Evolutionary conservation across 108 stramenopile species (phyloP).

Genomic region (Pelagomonas calceolata): DNA sequence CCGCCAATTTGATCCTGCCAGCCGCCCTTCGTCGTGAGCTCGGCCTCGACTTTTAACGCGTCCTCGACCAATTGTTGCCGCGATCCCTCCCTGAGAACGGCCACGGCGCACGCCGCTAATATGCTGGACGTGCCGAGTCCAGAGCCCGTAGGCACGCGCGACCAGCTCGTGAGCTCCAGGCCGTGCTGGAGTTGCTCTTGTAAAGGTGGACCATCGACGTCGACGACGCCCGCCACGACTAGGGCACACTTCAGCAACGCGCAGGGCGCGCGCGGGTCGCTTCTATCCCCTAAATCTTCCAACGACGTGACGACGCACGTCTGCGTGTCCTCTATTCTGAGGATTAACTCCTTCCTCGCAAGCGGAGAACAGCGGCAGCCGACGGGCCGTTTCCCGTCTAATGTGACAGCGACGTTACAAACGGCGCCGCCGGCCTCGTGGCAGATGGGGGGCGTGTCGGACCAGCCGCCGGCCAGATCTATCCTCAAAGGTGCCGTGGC

Average conservation of each 20-base stretch:
- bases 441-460: slow-evolving; percentile 71
- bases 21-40: slow-evolving; percentile 68
- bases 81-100: slow-evolving; percentile 37
- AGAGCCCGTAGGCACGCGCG: slow-evolving; percentile 59
- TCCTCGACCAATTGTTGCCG: slow-evolving; percentile 31
- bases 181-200: background rate
- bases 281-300: background rate
- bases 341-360: background rate
- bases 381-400: slow-evolving; percentile 50
- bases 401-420: slow-evolving; percentile 48
- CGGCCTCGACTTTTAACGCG: slow-evolving; percentile 59
- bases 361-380: background rate
- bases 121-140: slow-evolving; percentile 74
- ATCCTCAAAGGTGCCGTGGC: slow-evolving; percentile 60
- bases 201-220: background rate
- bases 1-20: slow-evolving; percentile 79
- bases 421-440: slow-evolving; percentile 65
- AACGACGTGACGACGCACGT: background rate
- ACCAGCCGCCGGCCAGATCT: slow-evolving; percentile 74
- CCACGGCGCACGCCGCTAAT: slow-evolving; percentile 56
- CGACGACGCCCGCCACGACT: slow-evolving; percentile 10
- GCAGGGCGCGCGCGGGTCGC: slow-evolving; percentile 44
- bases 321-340: background rate
- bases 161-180: slow-evolving; percentile 52
- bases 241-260: slow-evolving; percentile 60